Evolutionary conservation across 257 asterid genomes (phyloP), one percentile per base, ranked within the genome.

Genomic region (Buddleja alternifolia): DNA sequence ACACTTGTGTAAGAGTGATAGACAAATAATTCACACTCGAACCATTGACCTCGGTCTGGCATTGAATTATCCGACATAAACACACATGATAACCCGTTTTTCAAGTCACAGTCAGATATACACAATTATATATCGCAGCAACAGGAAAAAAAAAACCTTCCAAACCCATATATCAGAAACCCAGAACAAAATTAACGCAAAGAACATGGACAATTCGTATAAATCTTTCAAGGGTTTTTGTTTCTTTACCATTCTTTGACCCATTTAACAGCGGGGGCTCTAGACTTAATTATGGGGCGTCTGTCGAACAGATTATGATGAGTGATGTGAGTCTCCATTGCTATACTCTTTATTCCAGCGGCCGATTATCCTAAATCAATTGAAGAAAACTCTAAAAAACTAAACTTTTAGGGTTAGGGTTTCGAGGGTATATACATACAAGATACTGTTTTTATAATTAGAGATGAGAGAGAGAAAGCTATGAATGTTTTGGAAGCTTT

Each of bases 251-350:
- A 93, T 81, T 93, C 92, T 66, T 84, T 93, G 70, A 81, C 50
- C 98, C 98, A 93, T 74, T 83, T 90, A 68, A 80, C 88, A 12
- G 96, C 73, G 24, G 95, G 90, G 72, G 82, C 70, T 66, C 71
- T 86, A 54, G 98, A 90, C 80, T 81, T 89, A 66, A 81, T 57
- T 23, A 86, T 77, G 37, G 90, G 86, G 50, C 95, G 94, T 70
- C 98, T 78, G 63, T 93, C 98, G 52, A 75, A 90, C 69, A 81
- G 68, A 68, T 72, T 71, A 57, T 82, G 87, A 63, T 82, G 88
- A 66, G 61, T 32, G 77, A 79, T 57, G 64, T 88, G 95, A 67
- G 80, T 62, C 74, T 93, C 98, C 98, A 93, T 50, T n/a, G 74
- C 51, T 15, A 0, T 41, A n/a, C 54, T 36, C 40, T 62, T 21